These are phyloP conservation scores for Syzygium jambos DNA, from an alignment of 345 rosid species.

Conservation along the genomic window DNA sequence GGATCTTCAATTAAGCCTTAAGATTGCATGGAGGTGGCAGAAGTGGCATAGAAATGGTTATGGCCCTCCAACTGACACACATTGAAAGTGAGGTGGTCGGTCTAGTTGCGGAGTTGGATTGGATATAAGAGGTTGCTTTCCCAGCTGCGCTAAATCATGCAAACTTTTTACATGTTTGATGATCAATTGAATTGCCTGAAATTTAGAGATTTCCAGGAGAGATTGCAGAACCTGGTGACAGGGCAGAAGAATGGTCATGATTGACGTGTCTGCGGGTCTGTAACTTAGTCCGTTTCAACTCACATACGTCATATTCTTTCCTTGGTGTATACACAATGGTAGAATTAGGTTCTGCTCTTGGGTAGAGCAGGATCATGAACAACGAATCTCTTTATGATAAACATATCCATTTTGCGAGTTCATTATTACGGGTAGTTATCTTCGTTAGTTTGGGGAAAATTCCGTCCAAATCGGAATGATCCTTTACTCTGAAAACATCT, in stretches of 20 bases:
- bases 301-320: not conserved
- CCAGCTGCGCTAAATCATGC: not conserved
- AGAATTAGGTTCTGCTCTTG: not conserved
- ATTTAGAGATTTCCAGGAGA: not conserved
- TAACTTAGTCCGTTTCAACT: not conserved
- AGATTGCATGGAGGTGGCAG: slow-evolving; percentile 94
- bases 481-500: not conserved
- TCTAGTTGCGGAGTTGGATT: not conserved
- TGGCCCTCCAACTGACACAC: slow-evolving; percentile 15
- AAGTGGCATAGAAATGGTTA: slow-evolving; percentile 71
- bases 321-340: not conserved
- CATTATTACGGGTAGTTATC: not conserved
- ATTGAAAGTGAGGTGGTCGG: not conserved
- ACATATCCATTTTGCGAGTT: not conserved
- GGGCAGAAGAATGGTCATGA: not conserved
- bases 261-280: not conserved
- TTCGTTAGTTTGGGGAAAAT: not conserved
- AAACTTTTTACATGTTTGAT: not conserved
- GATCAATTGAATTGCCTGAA: not conserved
- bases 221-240: not conserved
- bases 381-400: not conserved
- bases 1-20: slow-evolving; percentile 70
- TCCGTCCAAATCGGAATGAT: not conserved
- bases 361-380: not conserved
- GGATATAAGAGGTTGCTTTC: not conserved